phyloP scores from a whole-genome alignment of 768 basidiomycete species.

The Tylopilus plumbeoviolaceoides region DNA sequence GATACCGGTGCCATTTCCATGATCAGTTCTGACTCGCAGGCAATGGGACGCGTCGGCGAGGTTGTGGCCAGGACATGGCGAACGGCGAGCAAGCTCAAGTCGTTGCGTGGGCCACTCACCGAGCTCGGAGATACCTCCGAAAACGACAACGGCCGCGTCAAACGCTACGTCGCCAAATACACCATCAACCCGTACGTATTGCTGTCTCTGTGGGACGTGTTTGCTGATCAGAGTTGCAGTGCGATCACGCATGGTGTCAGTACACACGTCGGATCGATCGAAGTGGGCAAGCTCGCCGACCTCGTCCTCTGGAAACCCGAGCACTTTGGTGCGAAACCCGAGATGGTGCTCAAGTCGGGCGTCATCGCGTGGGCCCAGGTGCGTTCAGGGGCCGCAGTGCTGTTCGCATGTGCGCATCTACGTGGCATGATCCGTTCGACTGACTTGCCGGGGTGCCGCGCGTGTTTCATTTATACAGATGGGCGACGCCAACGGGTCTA shows the following conservation, averaged over 20 bases:
- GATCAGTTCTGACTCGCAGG: slow-evolving; percentile 95
- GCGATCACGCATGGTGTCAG: slow-evolving; percentile 94
- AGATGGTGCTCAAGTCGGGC: slow-evolving; percentile 93
- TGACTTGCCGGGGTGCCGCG: background rate
- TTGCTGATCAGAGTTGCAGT: slow-evolving; percentile 28
- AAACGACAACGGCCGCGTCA: slow-evolving; percentile 83
- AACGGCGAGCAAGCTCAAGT: slow-evolving; percentile 92
- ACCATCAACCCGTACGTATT: slow-evolving; percentile 90
- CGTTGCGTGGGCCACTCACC: slow-evolving; percentile 67
- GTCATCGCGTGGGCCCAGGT: slow-evolving; percentile 91
- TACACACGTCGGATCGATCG: slow-evolving; percentile 80
- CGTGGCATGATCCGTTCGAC: background rate
- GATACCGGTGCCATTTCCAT: slow-evolving; percentile 94
- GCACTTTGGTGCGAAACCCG: slow-evolving; percentile 88
- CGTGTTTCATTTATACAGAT: slow-evolving; percentile 39
- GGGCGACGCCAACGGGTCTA: slow-evolving; percentile 96
- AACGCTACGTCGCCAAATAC: slow-evolving; percentile 93
- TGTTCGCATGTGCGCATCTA: background rate
- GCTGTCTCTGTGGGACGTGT: slow-evolving; percentile 31
- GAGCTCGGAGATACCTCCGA: slow-evolving; percentile 44
- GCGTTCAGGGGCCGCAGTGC: slow-evolving; percentile 14
- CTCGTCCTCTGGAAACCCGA: slow-evolving; percentile 95
- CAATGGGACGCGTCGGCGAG: slow-evolving; percentile 98
- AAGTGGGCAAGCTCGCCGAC: slow-evolving; percentile 82
- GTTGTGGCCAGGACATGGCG: slow-evolving; percentile 92